These are phyloP conservation scores for Cenchrus fungigraminus DNA, from an alignment of 176 grass and related monocot genomes.

Conservation along the genomic window DNA sequence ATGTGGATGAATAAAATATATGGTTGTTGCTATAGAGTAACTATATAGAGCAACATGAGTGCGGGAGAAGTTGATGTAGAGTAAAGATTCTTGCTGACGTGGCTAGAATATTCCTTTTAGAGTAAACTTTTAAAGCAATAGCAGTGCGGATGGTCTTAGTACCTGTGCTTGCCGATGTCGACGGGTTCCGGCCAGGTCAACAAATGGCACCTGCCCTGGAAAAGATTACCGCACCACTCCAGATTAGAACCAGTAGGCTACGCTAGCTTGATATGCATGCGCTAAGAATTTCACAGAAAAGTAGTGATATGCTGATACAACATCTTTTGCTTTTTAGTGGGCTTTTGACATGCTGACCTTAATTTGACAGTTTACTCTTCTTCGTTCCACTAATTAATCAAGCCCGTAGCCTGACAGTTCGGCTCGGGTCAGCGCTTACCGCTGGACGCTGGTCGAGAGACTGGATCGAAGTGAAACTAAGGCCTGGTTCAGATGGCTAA, in stretches of 20 bases:
- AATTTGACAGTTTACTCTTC: slow-evolving; percentile 16
- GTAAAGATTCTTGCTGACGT: too few species aligned
- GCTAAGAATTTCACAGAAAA: not conserved
- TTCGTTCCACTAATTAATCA: not conserved
- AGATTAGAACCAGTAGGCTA: not conserved
- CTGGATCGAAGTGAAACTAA: too few species aligned
- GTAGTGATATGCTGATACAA: not conserved
- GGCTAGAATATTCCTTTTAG: too few species aligned
- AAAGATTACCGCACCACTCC: not conserved
- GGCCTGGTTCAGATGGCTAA: too few species aligned
- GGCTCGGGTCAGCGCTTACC: not conserved
- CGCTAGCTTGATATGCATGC: not conserved
- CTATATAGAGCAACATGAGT: too few species aligned
- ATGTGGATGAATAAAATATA: too few species aligned
- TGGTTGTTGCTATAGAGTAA: too few species aligned
- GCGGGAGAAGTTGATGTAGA: too few species aligned
- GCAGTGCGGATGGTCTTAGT: not conserved
- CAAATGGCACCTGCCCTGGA: not conserved
- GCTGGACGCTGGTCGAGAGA: too few species aligned
- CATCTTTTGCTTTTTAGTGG: not conserved
- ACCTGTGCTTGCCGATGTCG: not conserved
- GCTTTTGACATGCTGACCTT: not conserved
- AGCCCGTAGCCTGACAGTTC: not conserved
- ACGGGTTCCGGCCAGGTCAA: slow-evolving; percentile 5
- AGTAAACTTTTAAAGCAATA: too few species aligned